These are phyloP conservation scores for Fusarium staphyleae DNA, from an alignment of 2,329 filamentous ascomycete species.

Conservation along the genomic window DNA sequence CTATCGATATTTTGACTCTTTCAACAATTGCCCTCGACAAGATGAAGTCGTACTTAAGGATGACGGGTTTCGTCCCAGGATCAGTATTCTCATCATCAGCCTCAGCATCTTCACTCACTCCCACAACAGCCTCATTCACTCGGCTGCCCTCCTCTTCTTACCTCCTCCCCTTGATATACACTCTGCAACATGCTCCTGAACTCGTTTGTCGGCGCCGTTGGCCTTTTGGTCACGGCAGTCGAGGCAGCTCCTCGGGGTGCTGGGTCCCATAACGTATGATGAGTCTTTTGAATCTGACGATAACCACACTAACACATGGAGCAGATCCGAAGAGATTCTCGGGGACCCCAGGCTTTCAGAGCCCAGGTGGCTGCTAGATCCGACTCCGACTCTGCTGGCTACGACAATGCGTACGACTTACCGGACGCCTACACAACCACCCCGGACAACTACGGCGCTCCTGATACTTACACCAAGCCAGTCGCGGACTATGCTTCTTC, in stretches of 20 bases:
- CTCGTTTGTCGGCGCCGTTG: constrained; percentile 36
- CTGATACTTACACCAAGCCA: constrained; percentile 1
- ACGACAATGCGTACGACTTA: constrained; percentile 6
- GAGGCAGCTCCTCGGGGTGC: constrained; percentile 39
- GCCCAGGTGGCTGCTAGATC: constrained; percentile 10
- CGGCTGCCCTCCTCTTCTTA: constrained; percentile 9
- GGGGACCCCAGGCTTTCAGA: constrained; percentile 1
- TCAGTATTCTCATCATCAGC: constrained; percentile 26
- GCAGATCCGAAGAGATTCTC: constrained; percentile 10
- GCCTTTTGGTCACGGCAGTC: constrained; percentile 37
- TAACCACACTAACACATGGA: not conserved
- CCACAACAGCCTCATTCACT: constrained; percentile 21
- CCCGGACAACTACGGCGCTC: not conserved
- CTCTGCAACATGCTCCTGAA: constrained; percentile 36
- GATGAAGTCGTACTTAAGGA: constrained; percentile 37
- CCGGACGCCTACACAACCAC: constrained; percentile 18
- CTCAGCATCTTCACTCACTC: constrained; percentile 27
- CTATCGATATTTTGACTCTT: constrained; percentile 7
- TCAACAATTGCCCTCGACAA: constrained; percentile 24
- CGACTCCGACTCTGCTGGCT: not conserved
- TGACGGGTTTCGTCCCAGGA: constrained; percentile 14
- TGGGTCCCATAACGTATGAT: constrained; percentile 30
- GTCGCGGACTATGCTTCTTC: not conserved
- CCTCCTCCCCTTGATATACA: not conserved
- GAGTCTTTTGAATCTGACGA: not conserved